These are phyloP conservation scores for Calycina marina DNA, from an alignment of 2,329 filamentous ascomycete genomes.

Conservation along the genomic window DNA sequence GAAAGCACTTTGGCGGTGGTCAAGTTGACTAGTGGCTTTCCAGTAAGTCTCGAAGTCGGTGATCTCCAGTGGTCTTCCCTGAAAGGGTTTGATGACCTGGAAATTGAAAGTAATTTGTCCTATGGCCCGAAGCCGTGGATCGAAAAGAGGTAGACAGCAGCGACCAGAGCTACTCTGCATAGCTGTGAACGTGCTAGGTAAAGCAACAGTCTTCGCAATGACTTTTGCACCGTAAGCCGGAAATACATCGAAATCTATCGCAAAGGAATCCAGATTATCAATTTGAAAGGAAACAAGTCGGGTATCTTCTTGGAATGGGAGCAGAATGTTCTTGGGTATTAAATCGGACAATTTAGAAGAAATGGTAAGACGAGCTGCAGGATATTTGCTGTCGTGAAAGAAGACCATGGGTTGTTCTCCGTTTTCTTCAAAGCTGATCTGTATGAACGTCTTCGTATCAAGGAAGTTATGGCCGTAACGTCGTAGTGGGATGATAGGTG, in stretches of 20 bases:
- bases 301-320: slow-evolving; percentile 93
- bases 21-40: slow-evolving; percentile 92
- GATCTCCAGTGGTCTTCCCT: slow-evolving; percentile 83
- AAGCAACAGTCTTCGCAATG: slow-evolving; percentile 86
- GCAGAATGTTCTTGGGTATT: slow-evolving; percentile 87
- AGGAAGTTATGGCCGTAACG: slow-evolving; percentile 97
- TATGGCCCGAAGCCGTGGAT: slow-evolving; percentile 79
- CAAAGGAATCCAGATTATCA: slow-evolving; percentile 82
- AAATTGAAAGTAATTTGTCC: slow-evolving; percentile 89
- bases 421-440: slow-evolving; percentile 73
- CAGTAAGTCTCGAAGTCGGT: slow-evolving; percentile 98
- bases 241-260: slow-evolving; percentile 94
- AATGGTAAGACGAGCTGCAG: slow-evolving; percentile 84
- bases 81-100: slow-evolving; percentile 93
- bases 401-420: slow-evolving; percentile 72
- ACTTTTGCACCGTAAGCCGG: slow-evolving; percentile 95
- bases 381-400: slow-evolving; percentile 94
- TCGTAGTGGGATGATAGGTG: slow-evolving; percentile 86
- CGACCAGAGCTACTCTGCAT: slow-evolving; percentile 60
- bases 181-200: slow-evolving; percentile 73
- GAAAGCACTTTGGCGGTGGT: slow-evolving; percentile 70
- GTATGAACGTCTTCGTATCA: slow-evolving; percentile 91
- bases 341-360: slow-evolving; percentile 93
- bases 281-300: slow-evolving; percentile 91
- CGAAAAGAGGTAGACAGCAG: slow-evolving; percentile 81